phyloP scores from a whole-genome alignment of 768 basidiomycete genomes.

The Crucibulum laeve region DNA sequence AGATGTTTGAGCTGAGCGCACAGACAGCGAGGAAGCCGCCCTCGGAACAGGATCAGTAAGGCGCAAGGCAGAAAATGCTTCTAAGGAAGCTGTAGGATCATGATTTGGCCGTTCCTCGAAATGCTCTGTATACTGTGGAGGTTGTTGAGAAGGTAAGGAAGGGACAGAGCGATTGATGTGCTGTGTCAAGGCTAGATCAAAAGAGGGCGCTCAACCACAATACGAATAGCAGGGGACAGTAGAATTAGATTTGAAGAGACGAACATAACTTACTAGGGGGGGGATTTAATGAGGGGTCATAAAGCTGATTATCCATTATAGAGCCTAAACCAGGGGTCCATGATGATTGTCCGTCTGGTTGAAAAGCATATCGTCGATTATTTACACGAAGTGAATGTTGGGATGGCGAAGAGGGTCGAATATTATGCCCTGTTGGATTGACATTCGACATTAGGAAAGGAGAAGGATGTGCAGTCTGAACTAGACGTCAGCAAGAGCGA shows the following conservation, averaged over 20 bases:
- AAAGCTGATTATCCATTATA: slow-evolving; percentile 13
- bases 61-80: slow-evolving; percentile 50
- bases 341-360: slow-evolving; percentile 9
- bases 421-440: slow-evolving; percentile 21
- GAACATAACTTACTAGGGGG: slow-evolving; percentile 13
- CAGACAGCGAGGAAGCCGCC: slow-evolving; percentile 55
- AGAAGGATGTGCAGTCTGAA: too few species aligned
- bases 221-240: too few species aligned
- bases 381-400: slow-evolving; percentile 9
- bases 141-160: slow-evolving; percentile 35
- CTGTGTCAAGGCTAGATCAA: slow-evolving; percentile 30
- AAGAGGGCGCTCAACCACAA: too few species aligned
- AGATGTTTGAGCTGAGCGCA: slow-evolving; percentile 25
- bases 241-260: too few species aligned
- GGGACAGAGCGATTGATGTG: slow-evolving; percentile 47
- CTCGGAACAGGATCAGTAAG: slow-evolving; percentile 51
- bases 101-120: slow-evolving; percentile 20
- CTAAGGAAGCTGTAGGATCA: slow-evolving; percentile 44
- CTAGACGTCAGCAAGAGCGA: too few species aligned
- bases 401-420: slow-evolving; percentile 15
- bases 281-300: slow-evolving; percentile 11
- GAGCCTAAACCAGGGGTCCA: slow-evolving; percentile 11
- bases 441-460: slow-evolving; percentile 27
- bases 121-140: slow-evolving; percentile 25
- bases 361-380: slow-evolving; percentile 10